Conservation (phyloP, 257 asterid species). For the Solanum sparsipilum region DNA sequence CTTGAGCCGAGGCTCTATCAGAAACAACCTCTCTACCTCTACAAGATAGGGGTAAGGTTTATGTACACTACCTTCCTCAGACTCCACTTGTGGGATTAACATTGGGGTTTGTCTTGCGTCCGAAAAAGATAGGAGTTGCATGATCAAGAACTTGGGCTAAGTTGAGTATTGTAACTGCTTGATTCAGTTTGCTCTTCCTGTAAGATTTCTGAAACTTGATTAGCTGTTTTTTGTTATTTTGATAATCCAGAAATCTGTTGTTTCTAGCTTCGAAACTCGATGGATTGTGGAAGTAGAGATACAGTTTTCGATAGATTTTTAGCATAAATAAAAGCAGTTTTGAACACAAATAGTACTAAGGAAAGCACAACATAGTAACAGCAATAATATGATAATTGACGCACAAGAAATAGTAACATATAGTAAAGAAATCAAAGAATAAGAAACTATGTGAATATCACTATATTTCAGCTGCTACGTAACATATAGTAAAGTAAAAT, state of each 20-base stretch:
- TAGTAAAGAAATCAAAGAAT: too few species aligned
- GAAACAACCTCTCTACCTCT: not conserved
- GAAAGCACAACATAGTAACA: not conserved
- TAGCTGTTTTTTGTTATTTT: not conserved
- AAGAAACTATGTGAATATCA: not conserved
- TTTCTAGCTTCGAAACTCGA: not conserved
- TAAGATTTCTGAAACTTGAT: not conserved
- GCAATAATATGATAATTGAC: too few species aligned
- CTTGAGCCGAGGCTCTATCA: not conserved
- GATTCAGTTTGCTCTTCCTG: not conserved
- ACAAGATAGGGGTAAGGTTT: not conserved
- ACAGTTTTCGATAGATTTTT: too few species aligned
- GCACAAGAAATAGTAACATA: not conserved
- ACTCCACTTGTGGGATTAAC: not conserved
- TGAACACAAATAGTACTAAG: not conserved
- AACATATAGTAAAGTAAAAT: too few species aligned
- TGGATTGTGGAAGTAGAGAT: too few species aligned
- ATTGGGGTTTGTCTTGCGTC: not conserved
- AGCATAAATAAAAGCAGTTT: not conserved
- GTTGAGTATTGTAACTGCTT: not conserved
- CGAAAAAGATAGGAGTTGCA: not conserved
- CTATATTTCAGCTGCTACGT: too few species aligned
- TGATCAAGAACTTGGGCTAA: not conserved
- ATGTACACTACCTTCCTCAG: not conserved
- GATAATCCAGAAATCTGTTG: not conserved